Percentiles rank a stretch among this genome's conserved stretches.
Evolutionary conservation across 805 yeast species (phyloP).

Genomic region (Monosporozyma aquatica): DNA sequence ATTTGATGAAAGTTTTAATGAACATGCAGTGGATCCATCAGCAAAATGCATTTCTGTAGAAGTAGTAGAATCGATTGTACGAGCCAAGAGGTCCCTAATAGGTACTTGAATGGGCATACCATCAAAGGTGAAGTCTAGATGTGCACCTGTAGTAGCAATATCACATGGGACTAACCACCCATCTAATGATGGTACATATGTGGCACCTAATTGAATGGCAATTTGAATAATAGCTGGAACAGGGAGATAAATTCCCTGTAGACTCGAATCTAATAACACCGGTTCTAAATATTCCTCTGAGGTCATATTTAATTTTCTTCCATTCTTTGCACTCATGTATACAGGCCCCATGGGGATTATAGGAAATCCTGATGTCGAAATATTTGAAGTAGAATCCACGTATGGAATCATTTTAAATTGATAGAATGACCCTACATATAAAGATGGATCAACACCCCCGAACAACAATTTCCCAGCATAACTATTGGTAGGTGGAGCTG

Average conservation of each 20-base stretch:
- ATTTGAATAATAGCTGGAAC: constrained; percentile 45
- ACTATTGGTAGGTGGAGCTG: neutral
- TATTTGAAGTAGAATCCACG: constrained; percentile 13
- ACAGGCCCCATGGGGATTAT: constrained; percentile 40
- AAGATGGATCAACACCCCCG: constrained; percentile 48
- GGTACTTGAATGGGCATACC: constrained; percentile 43
- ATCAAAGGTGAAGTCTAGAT: constrained; percentile 45
- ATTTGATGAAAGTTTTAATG: constrained; percentile 42
- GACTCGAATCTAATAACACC: constrained; percentile 50
- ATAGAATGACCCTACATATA: constrained; percentile 39
- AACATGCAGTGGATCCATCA: constrained; percentile 51
- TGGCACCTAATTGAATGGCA: constrained; percentile 64
- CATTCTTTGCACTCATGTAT: constrained; percentile 37
- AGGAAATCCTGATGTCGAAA: constrained; percentile 32
- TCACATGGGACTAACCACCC: constrained; percentile 60
- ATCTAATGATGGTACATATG: constrained; percentile 37
- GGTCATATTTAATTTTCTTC: constrained; percentile 30
- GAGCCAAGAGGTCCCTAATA: constrained; percentile 37
- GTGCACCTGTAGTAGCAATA: constrained; percentile 40
- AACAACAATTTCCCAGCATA: constrained; percentile 36
- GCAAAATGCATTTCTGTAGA: constrained; percentile 39
- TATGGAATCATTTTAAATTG: constrained; percentile 43
- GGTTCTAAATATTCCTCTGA: constrained; percentile 37
- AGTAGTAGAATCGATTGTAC: constrained; percentile 27
- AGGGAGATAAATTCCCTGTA: constrained; percentile 44